Evolutionary conservation across 2,329 filamentous ascomycete species (phyloP).

Genomic region (Furcasterigmium furcatum): DNA sequence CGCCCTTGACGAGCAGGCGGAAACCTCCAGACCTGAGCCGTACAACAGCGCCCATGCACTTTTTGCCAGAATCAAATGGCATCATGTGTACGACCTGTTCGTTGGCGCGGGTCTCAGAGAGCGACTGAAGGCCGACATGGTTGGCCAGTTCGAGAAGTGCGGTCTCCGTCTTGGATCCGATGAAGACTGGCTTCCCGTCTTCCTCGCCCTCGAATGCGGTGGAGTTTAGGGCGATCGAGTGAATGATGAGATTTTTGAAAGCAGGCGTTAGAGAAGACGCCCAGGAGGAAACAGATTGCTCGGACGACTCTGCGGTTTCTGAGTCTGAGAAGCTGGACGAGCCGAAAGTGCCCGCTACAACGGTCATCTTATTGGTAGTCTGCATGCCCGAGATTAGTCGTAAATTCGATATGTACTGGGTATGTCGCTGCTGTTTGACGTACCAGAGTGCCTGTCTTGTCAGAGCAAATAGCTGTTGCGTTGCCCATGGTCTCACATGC

Average conservation of each 20-base stretch:
- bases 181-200: conserved; percentile 37
- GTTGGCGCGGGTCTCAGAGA: conserved; percentile 44
- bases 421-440: conserved; percentile 61
- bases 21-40: conserved; percentile 25
- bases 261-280: too few species aligned
- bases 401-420: too few species aligned
- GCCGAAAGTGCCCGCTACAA: too few species aligned
- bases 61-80: conserved; percentile 48
- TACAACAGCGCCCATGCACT: conserved; percentile 42
- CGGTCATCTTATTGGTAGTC: too few species aligned
- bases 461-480: conserved; percentile 60
- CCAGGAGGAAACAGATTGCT: conserved; percentile 19
- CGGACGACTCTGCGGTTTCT: not conserved
- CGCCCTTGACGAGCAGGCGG: conserved; percentile 48
- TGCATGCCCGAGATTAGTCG: too few species aligned
- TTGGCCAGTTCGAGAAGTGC: conserved; percentile 38
- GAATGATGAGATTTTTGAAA: conserved; percentile 30
- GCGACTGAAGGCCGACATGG: conserved; percentile 31
- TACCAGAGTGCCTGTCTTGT: conserved; percentile 66
- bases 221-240: conserved; percentile 42
- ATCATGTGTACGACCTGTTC: conserved; percentile 42
- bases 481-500: conserved; percentile 65
- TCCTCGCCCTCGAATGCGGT: conserved; percentile 50
- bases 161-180: conserved; percentile 54
- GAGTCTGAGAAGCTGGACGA: too few species aligned